phyloP scores from a whole-genome alignment of 441 rosid species.

The Arabidopsis lyrata region DNA sequence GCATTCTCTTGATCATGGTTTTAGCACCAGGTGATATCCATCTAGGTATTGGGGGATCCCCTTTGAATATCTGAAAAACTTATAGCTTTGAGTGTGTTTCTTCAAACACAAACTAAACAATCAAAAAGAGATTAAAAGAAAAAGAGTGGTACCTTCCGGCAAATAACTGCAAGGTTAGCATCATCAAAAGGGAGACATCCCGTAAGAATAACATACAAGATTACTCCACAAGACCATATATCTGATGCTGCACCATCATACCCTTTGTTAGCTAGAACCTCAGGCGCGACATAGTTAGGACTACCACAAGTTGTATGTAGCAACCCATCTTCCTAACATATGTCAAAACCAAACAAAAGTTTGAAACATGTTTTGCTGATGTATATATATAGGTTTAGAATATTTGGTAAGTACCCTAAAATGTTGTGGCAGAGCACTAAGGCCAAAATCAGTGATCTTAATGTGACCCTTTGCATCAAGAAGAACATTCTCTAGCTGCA shows the following conservation, averaged over 20 bases:
- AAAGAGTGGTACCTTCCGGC: constrained; percentile 66
- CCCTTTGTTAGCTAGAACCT: constrained; percentile 84
- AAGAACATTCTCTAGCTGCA: constrained; percentile 92
- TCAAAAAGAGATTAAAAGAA: background rate
- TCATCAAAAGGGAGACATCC: constrained; percentile 94
- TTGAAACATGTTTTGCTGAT: background rate
- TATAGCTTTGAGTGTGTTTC: constrained; percentile 16
- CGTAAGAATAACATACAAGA: constrained; percentile 80
- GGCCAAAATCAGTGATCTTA: constrained; percentile 94
- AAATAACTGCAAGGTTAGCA: constrained; percentile 85
- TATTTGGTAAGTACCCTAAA: constrained; percentile 57
- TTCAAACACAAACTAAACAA: constrained; percentile 1
- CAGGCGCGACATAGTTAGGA: constrained; percentile 94
- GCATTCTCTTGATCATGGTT: constrained; percentile 76
- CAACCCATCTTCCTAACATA: constrained; percentile 76
- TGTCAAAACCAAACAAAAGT: constrained; percentile 5
- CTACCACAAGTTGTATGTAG: constrained; percentile 97
- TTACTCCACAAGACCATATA: constrained; percentile 95
- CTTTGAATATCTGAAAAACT: constrained; percentile 75
- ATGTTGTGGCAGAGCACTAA: constrained; percentile 93
- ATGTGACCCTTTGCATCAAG: constrained; percentile 81
- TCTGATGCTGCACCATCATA: constrained; percentile 93
- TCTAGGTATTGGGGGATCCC: constrained; percentile 79
- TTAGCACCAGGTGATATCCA: constrained; percentile 85
- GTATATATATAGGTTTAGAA: background rate